A percentile compares a stretch with the other conserved stretches of the same genome.
Evolutionary conservation across 192 early-diverging fungal genomes (phyloP).

Genomic region (Pilobolus umbonatus): DNA sequence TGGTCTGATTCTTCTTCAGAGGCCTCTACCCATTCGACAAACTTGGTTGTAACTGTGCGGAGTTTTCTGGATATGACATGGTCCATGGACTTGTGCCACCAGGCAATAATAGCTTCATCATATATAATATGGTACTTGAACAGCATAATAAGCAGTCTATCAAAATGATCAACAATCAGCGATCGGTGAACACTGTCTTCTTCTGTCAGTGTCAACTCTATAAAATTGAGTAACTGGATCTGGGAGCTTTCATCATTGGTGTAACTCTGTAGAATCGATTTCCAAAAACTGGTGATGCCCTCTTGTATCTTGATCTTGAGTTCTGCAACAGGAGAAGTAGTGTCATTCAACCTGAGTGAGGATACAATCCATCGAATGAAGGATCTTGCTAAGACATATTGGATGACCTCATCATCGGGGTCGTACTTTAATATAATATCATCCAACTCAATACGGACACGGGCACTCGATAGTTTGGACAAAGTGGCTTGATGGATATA

Average conservation of each 20-base stretch:
- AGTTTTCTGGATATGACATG: conserved; percentile 19
- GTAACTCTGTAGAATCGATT: conserved; percentile 34
- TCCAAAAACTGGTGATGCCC: conserved; percentile 36
- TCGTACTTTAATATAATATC: conserved; percentile 45
- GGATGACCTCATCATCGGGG: conserved; percentile 17
- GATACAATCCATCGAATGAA: conserved; percentile 31
- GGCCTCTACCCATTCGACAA: conserved; percentile 38
- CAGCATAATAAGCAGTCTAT: conserved; percentile 36
- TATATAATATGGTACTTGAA: conserved; percentile 45
- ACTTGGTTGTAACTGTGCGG: conserved; percentile 22
- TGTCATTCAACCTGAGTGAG: too few relatives aligned
- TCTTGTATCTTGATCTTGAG: too few relatives aligned
- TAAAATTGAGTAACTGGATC: conserved; percentile 24
- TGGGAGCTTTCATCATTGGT: conserved; percentile 32
- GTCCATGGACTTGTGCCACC: conserved; percentile 35
- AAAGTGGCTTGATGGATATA: conserved; percentile 33
- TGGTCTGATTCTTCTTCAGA: conserved; percentile 26
- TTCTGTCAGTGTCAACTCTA: conserved; percentile 10
- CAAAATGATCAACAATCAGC: conserved; percentile 29
- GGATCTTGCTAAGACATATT: conserved; percentile 29
- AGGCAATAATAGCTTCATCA: conserved; percentile 36
- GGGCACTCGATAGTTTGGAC: conserved; percentile 36
- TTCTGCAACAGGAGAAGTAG: too few relatives aligned
- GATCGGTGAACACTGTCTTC: neutral
- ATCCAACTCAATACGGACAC: conserved; percentile 40